Base-by-base conservation (phyloP, 2,329 filamentous ascomycete species). In the Zalaria sp. region DNA sequence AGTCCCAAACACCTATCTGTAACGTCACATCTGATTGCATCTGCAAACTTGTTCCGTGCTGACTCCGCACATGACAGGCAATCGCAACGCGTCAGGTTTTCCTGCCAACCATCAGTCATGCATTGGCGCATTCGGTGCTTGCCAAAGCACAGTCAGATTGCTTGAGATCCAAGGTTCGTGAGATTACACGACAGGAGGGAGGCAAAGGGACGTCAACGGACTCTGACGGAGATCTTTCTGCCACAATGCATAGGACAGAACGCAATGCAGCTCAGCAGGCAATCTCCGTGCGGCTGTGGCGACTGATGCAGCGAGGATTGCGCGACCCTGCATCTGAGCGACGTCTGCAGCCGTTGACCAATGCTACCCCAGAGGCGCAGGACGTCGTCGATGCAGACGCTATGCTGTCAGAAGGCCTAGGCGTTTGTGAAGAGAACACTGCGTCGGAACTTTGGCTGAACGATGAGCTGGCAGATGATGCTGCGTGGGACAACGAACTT, bases 31-130 rank as follows among this genome's bases (percentile, higher is more conserved):
- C 28, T 43, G 11, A 47, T 54, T 6, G 54, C 37, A 25, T 27
- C 3, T 27, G 5, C 5, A 18, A 2, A 18, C 2, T 18, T 18
- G 18, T 18, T 18, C 18, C 18, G 18, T 18, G 18, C 18, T 18
- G 18, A 18, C 18, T 18, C 18, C 18, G 18, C 18, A 18, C 18
- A 18, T 18, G 18, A 27, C 18, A 61, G 58, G 49, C 54, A 27
- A 43, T 60, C 6, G 53, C 55, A 5, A 51, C 55, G 34, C 53
- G 62, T 44, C 53, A 58, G 11, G 50, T 57, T 9, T 52, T 66
- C 11, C 25, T 61, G n/a, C 62, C 63, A 4, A 62, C 56, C 0
- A 54, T 68, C 35, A 53, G 49, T 32, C 57, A 58, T 34, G 64
- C 62, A 7, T 43, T 63, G 11, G 41, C 46, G 6, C 37, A 46